Conservation (phyloP, 2,329 filamentous ascomycete genomes). For the Hymenoscyphus albidus region DNA sequence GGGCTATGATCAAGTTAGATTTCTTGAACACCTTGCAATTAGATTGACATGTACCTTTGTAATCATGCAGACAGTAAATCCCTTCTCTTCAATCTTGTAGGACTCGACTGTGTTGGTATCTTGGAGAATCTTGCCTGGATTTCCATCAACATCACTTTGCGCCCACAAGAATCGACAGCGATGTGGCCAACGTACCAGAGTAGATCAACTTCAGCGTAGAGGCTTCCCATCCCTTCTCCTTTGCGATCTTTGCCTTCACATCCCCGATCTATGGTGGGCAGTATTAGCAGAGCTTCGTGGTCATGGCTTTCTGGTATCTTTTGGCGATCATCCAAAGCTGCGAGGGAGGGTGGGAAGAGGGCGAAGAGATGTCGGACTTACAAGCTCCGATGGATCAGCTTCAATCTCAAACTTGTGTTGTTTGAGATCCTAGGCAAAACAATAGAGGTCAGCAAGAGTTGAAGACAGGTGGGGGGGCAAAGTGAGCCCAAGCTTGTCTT, state of each 20-base stretch:
- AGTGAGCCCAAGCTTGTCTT: slow-evolving; percentile 10
- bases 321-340: not conserved
- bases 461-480: slow-evolving; percentile 24
- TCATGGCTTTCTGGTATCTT: not conserved
- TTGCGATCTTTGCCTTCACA: slow-evolving; percentile 87
- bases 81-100: slow-evolving; percentile 99
- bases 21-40: not conserved
- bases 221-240: slow-evolving; percentile 92
- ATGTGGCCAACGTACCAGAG: slow-evolving; percentile 62
- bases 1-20: slow-evolving; percentile 50
- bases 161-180: not conserved
- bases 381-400: slow-evolving; percentile 86
- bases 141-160: slow-evolving; percentile 29
- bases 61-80: slow-evolving; percentile 98
- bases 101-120: slow-evolving; percentile 95
- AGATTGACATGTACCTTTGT: slow-evolving; percentile 66
- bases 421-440: slow-evolving; percentile 76
- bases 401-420: slow-evolving; percentile 98
- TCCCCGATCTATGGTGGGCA: slow-evolving; percentile 63
- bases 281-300: slow-evolving; percentile 7
- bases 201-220: slow-evolving; percentile 95
- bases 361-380: slow-evolving; percentile 46
- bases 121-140: slow-evolving; percentile 89
- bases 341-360: not conserved
- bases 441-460: slow-evolving; percentile 23